Evolutionary conservation across 805 yeast genomes (phyloP).

Genomic region (Scheffersomyces coipomensis): DNA sequence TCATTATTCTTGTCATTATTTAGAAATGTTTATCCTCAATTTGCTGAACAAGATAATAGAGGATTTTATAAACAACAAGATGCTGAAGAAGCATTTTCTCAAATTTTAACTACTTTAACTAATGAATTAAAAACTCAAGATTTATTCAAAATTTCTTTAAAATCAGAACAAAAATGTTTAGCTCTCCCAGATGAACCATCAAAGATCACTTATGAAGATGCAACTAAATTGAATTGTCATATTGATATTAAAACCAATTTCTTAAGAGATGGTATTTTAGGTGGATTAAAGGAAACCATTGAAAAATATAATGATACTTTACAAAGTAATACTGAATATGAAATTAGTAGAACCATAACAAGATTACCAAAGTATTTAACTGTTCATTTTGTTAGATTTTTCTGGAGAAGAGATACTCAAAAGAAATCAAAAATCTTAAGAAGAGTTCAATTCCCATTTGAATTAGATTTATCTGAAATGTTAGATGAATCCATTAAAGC

Average conservation of each 20-base stretch:
- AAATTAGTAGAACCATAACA: conserved; percentile 58
- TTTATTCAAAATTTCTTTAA: conserved; percentile 65
- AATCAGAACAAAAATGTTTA: conserved; percentile 61
- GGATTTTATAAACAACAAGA: conserved; percentile 93
- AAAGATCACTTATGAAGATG: conserved; percentile 40
- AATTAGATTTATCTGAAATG: conserved; percentile 82
- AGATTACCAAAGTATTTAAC: conserved; percentile 85
- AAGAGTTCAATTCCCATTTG: conserved; percentile 93
- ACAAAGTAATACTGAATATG: conserved; percentile 69
- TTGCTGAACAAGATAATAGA: conserved; percentile 67
- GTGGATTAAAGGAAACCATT: conserved; percentile 70
- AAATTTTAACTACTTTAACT: conserved; percentile 57
- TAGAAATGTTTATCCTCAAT: conserved; percentile 79
- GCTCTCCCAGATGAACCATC: conserved; percentile 35
- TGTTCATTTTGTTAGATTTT: conserved; percentile 91
- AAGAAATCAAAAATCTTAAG: conserved; percentile 92
- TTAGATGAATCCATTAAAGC: conserved; percentile 73
- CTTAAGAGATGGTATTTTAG: conserved; percentile 77
- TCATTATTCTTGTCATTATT: conserved; percentile 60
- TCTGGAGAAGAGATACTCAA: conserved; percentile 90
- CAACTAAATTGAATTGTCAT: conserved; percentile 83
- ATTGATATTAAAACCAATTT: conserved; percentile 84
- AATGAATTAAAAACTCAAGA: conserved; percentile 50
- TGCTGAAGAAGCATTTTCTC: conserved; percentile 94
- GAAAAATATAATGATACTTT: conserved; percentile 75